These are phyloP conservation scores for Ligustrum vulgare DNA, from an alignment of 257 asterid genomes.

Conservation along the genomic window DNA sequence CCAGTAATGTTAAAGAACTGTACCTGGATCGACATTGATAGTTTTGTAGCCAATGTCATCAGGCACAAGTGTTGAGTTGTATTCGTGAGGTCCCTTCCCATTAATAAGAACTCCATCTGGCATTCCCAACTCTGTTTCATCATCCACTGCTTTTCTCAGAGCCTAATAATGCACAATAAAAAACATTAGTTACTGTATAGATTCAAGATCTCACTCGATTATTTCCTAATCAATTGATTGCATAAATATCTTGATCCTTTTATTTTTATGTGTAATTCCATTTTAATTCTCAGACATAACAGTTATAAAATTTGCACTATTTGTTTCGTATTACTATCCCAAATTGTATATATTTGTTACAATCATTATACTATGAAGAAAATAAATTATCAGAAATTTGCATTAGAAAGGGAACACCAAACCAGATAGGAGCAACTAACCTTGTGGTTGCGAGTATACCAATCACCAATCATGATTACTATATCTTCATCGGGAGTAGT, in stretches of 20 bases:
- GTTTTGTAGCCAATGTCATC: slow-evolving; percentile 80
- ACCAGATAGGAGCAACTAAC: slow-evolving; percentile 26
- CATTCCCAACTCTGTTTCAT: slow-evolving; percentile 73
- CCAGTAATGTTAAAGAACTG: too few relatives aligned
- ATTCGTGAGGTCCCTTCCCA: slow-evolving; percentile 94
- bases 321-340: too few relatives aligned
- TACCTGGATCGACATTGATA: slow-evolving; percentile 85
- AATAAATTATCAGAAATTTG: neutral
- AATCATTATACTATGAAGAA: too few relatives aligned
- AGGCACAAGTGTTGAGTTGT: slow-evolving; percentile 72
- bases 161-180: too few relatives aligned
- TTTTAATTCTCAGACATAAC: too few relatives aligned
- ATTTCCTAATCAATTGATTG: neutral
- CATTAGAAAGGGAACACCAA: neutral
- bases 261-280: too few relatives aligned
- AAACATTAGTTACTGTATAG: too few relatives aligned
- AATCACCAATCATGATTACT: slow-evolving; percentile 82
- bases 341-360: too few relatives aligned
- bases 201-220: slow-evolving; percentile 21
- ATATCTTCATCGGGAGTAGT: slow-evolving; percentile 80
- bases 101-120: slow-evolving; percentile 94
- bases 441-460: slow-evolving; percentile 84
- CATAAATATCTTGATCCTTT: neutral
- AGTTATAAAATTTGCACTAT: too few relatives aligned
- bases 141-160: slow-evolving; percentile 60